Evolutionary conservation across 2,329 filamentous ascomycete species (phyloP), one percentile per base, ranked within the genome.

Genomic region (Fusarium mundagurra): DNA sequence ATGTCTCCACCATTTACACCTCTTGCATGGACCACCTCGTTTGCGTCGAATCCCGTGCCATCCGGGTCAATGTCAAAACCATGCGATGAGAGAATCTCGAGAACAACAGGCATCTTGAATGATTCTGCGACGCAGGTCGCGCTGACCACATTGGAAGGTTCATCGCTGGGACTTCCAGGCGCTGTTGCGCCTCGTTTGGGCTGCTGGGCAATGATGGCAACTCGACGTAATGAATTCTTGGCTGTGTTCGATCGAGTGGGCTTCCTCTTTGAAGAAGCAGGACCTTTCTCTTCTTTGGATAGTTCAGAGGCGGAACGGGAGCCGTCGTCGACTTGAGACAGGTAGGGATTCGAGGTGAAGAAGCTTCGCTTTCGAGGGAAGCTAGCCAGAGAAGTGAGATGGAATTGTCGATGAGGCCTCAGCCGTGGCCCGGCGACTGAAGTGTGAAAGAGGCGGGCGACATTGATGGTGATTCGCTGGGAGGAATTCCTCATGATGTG

Each of bases 131-230:
- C 85, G 74, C 90, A 92, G 38, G 91, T 87, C 24, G 91, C 90
- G 69, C 85, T 89, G 72, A 92, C 87, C 75, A 81, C 82, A 73
- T 82, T 88, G 73, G 79, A 83, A 68, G 81, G 83, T 60, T 83
- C 84, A 61, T 81, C 81, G 18, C 78, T 79, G 8, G 63, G 72
- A 36, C 75, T 76, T 24, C 77, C 74, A 14, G 72, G 60, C 17
- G 76, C 54, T 9, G 80, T 79, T 27, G 74, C 45, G 27, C 76
- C 77, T 59, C 80, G 79, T 60, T 85, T 84, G n/a, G 85, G 82
- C 71, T 87, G 87, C 80, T 98, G 94, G 24, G 95, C 95, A 77
- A 96, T 94, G 24, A 94, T 93, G 38, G 95, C 94, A 18, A 97
- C 94, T 67, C 95, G 90, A 63, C 96, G 91, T 38, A 98, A 86